Percentiles rank a stretch among this genome's conserved stretches.
Conservation (phyloP, 495 filamentous ascomycete species). For the Penicillium odoratum region DNA sequence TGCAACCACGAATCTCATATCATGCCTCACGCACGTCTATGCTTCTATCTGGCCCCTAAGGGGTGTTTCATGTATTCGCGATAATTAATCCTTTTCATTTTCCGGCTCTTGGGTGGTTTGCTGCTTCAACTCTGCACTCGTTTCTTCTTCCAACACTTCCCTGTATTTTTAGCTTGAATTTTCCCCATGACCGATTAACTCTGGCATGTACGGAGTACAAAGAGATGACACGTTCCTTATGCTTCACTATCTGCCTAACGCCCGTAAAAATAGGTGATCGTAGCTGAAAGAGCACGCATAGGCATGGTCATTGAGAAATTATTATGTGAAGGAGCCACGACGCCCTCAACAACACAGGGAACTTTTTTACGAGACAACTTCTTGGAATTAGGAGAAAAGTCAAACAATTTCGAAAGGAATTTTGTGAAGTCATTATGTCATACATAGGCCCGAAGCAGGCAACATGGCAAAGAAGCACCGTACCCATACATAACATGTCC, state of each 20-base stretch:
- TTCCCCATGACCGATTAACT: conserved; percentile 15
- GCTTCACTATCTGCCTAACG: neutral
- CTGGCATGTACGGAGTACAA: conserved; percentile 35
- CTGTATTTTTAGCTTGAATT: conserved; percentile 33
- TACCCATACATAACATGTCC: neutral
- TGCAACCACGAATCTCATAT: conserved; percentile 16
- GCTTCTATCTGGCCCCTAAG: neutral
- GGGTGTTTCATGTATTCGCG: conserved; percentile 12
- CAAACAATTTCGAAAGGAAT: neutral
- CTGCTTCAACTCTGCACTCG: conserved; percentile 5
- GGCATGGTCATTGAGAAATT: neutral
- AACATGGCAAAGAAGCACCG: neutral
- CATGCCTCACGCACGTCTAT: conserved; percentile 14
- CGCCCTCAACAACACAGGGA: neutral
- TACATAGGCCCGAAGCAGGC: conserved; percentile 2
- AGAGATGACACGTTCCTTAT: conserved; percentile 14
- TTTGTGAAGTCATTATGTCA: conserved; percentile 6
- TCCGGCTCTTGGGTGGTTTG: conserved; percentile 8
- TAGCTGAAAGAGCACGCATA: neutral
- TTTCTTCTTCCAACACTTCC: conserved; percentile 16
- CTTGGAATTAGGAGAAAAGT: neutral
- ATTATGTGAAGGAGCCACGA: neutral
- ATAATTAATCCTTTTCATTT: conserved; percentile 10
- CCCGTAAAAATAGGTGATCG: neutral
- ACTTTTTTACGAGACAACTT: neutral